Evolutionary conservation across 306 rosid species (phyloP).

Genomic region (Lathyrus sativus): DNA sequence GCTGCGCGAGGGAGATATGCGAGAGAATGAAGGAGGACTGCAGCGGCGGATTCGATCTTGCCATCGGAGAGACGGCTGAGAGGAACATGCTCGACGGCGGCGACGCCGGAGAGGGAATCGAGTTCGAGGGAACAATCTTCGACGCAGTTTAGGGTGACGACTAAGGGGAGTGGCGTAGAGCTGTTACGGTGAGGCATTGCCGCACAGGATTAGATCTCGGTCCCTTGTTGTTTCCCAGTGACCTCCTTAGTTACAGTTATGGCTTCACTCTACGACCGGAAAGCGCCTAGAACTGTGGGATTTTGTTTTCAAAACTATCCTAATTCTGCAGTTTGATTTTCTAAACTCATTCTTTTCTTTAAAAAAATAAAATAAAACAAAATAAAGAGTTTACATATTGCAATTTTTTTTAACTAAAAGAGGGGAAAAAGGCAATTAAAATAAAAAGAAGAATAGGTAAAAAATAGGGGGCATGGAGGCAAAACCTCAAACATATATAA

Average conservation of each 20-base stretch:
- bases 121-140: constrained; percentile 83
- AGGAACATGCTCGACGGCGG: constrained; percentile 79
- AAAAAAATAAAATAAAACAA: too few relatives aligned
- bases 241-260: constrained; percentile 4
- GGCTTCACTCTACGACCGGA: constrained; percentile 10
- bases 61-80: constrained; percentile 88
- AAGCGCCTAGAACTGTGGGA: neutral
- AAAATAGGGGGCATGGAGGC: too few relatives aligned
- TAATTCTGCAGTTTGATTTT: neutral
- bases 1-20: constrained; percentile 97
- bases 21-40: constrained; percentile 87
- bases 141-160: constrained; percentile 90
- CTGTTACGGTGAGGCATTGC: constrained; percentile 73
- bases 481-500: too few relatives aligned
- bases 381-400: neutral
- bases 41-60: constrained; percentile 87
- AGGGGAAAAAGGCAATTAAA: too few relatives aligned
- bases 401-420: too few relatives aligned
- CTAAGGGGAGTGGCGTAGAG: constrained; percentile 67
- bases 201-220: constrained; percentile 51
- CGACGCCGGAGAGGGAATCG: constrained; percentile 76
- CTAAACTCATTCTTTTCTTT: neutral
- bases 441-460: too few relatives aligned
- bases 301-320: constrained; percentile 5
- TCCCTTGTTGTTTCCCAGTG: neutral